Base-by-base conservation (phyloP, 768 basidiomycete species). In the Lentinula edodes region DNA sequence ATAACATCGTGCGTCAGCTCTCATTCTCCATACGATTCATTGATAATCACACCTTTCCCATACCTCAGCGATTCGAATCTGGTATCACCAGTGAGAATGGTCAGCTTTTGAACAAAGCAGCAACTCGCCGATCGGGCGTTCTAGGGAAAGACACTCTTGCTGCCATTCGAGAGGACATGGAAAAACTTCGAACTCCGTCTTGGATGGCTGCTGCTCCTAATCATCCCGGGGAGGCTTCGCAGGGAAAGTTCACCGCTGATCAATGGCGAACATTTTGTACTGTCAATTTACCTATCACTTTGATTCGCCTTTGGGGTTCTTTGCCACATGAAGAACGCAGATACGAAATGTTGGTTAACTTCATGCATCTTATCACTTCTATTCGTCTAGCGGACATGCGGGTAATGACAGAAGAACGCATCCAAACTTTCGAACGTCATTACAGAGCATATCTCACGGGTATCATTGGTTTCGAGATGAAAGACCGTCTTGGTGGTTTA, bases 351-450 rank as follows among this genome's bases (percentile, higher is more conserved):
- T 62, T 71, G 0, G 63, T 68, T 2, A 73, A 76, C 35, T 76
- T 76, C 55, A 68, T 79, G 60, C 61, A 72, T 18, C 70, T 79
- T 0, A 70, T 76, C 10, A 62, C 65, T 3, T 76, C 77, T 1
- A 65, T 75, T 10, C 67, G 67, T 6, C 20, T 75, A 4, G 76
- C 70, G 0, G 71, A 67, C 2, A 66, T 64, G 62, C 61, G 69
- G 5, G 62, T 39, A 5, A 64, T 71, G 3, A 68, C 71, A 0
- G 43, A 57, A 9, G 62, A 64, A 0, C 61, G 60, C 9, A 75
- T 75, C 34, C 1, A 56, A 0, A 16, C 61, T 1, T 76, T 72
- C 48, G 65, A 73, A n/a, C 5, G 45, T 3, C 66, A 73, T 32
- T 75, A 77, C 57, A 32, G 54, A 0, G 39, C 18, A 5, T 80